Conservation (phyloP, 75 land plant genomes). For the Cupressus sempervirens region DNA sequence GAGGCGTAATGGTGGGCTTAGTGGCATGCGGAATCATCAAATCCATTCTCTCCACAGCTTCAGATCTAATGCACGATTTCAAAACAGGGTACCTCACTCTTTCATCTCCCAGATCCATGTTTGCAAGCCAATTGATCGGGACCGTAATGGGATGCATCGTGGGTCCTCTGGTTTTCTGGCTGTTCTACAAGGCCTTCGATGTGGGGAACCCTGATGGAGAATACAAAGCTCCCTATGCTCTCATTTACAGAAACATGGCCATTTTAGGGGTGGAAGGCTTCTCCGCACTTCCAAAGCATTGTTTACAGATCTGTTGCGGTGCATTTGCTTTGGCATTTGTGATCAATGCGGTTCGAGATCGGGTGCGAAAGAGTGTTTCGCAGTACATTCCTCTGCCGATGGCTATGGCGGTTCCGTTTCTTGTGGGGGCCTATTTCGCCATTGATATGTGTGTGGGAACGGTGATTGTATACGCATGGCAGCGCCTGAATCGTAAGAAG, state of each 20-base stretch:
- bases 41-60: constrained; percentile 57
- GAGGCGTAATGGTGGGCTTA: constrained; percentile 62
- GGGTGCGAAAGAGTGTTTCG: constrained; percentile 28
- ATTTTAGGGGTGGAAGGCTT: constrained; percentile 74
- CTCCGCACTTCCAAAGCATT: constrained; percentile 71
- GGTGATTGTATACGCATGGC: constrained; percentile 58
- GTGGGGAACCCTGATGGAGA: constrained; percentile 62
- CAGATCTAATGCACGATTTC: constrained; percentile 83
- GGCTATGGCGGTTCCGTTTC: constrained; percentile 92
- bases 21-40: constrained; percentile 71
- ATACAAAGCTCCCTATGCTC: constrained; percentile 67
- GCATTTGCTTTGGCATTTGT: constrained; percentile 56
- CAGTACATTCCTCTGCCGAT: constrained; percentile 73
- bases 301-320: constrained; percentile 66
- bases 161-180: constrained; percentile 66
- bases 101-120: constrained; percentile 72
- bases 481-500: constrained; percentile 31
- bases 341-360: constrained; percentile 49
- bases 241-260: constrained; percentile 79
- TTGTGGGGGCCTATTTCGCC: constrained; percentile 75
- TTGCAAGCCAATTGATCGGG: constrained; percentile 61
- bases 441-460: constrained; percentile 90
- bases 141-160: constrained; percentile 67
- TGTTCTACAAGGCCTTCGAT: constrained; percentile 74
- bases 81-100: constrained; percentile 68